A percentile compares a stretch with the other conserved stretches of the same genome.
These are phyloP conservation scores for Wickerhamiella galacta DNA, from an alignment of 805 yeast species.

Conservation along the genomic window DNA sequence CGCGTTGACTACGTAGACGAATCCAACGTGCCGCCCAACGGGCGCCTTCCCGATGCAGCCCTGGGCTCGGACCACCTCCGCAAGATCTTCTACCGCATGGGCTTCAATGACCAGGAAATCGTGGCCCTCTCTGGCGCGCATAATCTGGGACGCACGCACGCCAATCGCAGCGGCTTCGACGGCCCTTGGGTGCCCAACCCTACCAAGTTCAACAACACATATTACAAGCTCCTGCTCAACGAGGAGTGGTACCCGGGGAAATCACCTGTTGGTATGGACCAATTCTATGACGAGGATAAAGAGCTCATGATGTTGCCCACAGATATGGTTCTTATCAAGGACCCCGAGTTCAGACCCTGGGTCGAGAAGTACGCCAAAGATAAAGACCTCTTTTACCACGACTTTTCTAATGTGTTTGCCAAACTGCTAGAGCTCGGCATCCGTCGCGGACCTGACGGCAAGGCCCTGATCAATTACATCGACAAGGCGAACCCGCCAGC, in stretches of 20 bases:
- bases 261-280: constrained; percentile 25
- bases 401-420: constrained; percentile 50
- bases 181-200: constrained; percentile 87
- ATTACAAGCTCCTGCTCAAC: constrained; percentile 35
- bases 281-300: constrained; percentile 33
- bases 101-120: constrained; percentile 43
- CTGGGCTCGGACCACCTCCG: constrained; percentile 37
- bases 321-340: constrained; percentile 53
- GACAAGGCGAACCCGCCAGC: constrained; percentile 7
- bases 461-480: constrained; percentile 19
- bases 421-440: constrained; percentile 67
- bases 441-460: constrained; percentile 34
- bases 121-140: constrained; percentile 51
- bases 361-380: constrained; percentile 55
- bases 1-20: constrained; percentile 39
- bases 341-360: constrained; percentile 40
- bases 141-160: constrained; percentile 46
- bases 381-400: constrained; percentile 40
- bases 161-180: constrained; percentile 55
- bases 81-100: constrained; percentile 39
- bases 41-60: constrained; percentile 44
- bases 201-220: constrained; percentile 57
- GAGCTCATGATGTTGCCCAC: constrained; percentile 77
- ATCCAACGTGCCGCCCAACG: constrained; percentile 41
- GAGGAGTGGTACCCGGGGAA: constrained; percentile 37